Evolutionary conservation across 495 filamentous ascomycete species (phyloP), one percentile per base, ranked within the genome.

Genomic region (Aspergillus conjunctus): DNA sequence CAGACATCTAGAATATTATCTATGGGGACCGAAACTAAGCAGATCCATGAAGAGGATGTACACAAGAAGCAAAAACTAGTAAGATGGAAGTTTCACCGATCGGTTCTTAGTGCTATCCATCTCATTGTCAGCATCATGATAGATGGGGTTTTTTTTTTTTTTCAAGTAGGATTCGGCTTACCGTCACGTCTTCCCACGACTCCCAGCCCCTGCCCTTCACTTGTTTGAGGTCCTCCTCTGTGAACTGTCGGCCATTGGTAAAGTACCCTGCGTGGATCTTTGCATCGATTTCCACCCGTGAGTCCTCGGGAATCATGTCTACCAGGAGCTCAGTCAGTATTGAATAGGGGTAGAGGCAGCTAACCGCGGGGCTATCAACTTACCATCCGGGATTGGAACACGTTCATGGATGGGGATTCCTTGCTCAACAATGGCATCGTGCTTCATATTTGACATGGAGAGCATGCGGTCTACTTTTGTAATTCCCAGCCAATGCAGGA

Each of bases 381-480:
- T 41, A 65, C 62, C 58, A 59, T 95, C 91, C 34, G 92, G 92
- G 51, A 96, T 90, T 43, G 92, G 91, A 50, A 96, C 85, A 54
- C 92, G 85, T 73, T 96, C 91, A 64, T 86, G 82, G 67, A 96
- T 96, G 41, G 90, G 89, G 63, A 96, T 96, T 46, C 92, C 92
- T 80, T 95, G 92, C 44, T 89, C 83, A 51, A 96, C 91, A 70
- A 96, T 96, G 51, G 92, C 92, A 79, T 96, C 92, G 74, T 96
- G 85, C 79, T 96, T 96, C 92, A 96, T 96, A 76, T 95, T 92
- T 74, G 88, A 91, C 92, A 96, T 96, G 74, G 88, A 92, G 51
- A 96, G 80, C 92, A 96, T 96, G 43, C 90, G 82, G 73, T 96
- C 92, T 68, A 96, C 94, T 81, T 96, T 96, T 73, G 85, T 92